These are phyloP conservation scores for Fusarium sp. DNA, from an alignment of 2,329 filamentous ascomycete species.

Conservation along the genomic window DNA sequence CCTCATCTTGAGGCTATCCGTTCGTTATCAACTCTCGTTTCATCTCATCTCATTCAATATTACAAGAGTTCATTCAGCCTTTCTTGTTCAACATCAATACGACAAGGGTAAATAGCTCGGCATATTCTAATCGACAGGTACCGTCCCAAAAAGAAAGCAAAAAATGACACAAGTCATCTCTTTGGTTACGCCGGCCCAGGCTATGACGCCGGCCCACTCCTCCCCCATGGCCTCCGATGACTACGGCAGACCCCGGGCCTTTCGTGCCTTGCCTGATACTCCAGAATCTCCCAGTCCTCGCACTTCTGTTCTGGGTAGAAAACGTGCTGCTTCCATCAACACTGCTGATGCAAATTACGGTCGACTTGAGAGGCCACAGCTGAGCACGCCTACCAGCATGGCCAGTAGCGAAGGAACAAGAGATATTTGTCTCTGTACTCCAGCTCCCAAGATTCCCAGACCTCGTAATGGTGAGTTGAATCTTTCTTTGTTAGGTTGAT, in stretches of 20 bases:
- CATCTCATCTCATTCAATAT: constrained; percentile 5
- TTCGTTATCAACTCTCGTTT: constrained; percentile 9
- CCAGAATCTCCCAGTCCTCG: constrained; percentile 45
- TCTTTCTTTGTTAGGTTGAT: constrained; percentile 32
- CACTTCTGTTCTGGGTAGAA: constrained; percentile 48
- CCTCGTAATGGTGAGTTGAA: constrained; percentile 67
- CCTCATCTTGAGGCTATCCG: not conserved
- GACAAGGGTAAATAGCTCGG: constrained; percentile 21
- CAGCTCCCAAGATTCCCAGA: constrained; percentile 67
- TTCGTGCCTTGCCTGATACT: constrained; percentile 35
- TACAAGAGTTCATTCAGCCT: not conserved
- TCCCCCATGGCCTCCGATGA: constrained; percentile 42
- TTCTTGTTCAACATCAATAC: constrained; percentile 13
- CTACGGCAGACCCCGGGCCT: constrained; percentile 35
- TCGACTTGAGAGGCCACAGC: constrained; percentile 47
- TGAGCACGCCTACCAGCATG: constrained; percentile 46
- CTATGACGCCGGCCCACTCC: constrained; percentile 43
- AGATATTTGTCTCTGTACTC: constrained; percentile 68
- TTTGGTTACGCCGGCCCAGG: constrained; percentile 42
- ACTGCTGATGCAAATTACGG: constrained; percentile 57
- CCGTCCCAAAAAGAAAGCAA: constrained; percentile 22
- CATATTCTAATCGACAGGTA: constrained; percentile 8
- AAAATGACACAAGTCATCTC: constrained; percentile 48
- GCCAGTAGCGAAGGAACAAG: constrained; percentile 48
- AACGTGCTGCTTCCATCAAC: constrained; percentile 60